These are phyloP conservation scores for Hemileccinum impolitum DNA, from an alignment of 768 basidiomycete species.

Conservation along the genomic window DNA sequence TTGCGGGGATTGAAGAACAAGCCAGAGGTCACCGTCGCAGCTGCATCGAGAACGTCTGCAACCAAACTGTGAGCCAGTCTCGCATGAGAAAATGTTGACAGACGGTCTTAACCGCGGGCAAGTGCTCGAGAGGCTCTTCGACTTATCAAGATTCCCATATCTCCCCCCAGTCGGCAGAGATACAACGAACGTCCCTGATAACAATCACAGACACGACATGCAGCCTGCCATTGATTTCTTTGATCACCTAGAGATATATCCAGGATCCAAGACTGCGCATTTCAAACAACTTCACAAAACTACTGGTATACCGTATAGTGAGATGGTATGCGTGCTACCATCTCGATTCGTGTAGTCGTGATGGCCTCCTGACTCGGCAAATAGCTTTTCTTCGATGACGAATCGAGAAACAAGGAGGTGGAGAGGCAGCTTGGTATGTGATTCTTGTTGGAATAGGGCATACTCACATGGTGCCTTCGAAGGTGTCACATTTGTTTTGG, in stretches of 20 bases:
- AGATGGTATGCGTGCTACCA: constrained; percentile 55
- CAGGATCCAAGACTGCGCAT: constrained; percentile 78
- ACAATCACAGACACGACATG: constrained; percentile 19
- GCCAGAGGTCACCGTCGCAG: constrained; percentile 56
- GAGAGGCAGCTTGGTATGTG: constrained; percentile 45
- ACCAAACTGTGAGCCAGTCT: constrained; percentile 54
- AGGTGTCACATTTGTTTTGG: constrained; percentile 85
- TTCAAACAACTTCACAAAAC: constrained; percentile 70
- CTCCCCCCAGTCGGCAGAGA: constrained; percentile 32
- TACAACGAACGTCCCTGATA: not conserved
- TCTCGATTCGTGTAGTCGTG: not conserved
- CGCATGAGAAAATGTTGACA: not conserved
- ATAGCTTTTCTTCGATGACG: constrained; percentile 73
- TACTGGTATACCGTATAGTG: constrained; percentile 73
- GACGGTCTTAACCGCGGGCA: constrained; percentile 1
- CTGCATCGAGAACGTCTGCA: constrained; percentile 71
- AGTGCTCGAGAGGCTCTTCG: constrained; percentile 78
- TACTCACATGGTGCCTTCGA: not conserved
- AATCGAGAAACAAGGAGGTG: constrained; percentile 52
- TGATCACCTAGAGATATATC: constrained; percentile 72
- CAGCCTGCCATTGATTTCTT: constrained; percentile 59
- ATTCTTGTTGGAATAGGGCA: not conserved
- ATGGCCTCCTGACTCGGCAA: not conserved
- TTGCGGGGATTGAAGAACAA: constrained; percentile 50
- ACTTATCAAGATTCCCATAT: constrained; percentile 51